Evolutionary conservation across 2,329 filamentous ascomycete genomes (phyloP), one percentile per base, ranked within the genome.

Genomic region (Talaromyces sp.): DNA sequence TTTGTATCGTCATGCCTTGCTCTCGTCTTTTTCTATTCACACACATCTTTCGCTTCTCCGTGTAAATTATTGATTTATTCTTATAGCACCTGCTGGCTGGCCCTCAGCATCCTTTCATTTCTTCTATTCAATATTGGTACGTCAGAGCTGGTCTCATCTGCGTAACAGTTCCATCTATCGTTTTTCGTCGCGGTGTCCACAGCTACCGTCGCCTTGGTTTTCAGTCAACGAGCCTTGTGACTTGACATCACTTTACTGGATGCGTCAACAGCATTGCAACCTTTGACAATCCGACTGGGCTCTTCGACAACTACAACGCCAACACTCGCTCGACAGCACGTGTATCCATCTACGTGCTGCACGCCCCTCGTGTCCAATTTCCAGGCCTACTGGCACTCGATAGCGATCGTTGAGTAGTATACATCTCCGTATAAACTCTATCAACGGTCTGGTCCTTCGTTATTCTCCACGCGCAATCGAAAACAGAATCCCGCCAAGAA

Each of bases 401-500:
- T 31, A n/a, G 35, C 54, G 28, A 40, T 57, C 6, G 37, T 56
- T 56, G 33, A 56, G 54, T 28, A 57, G 42, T 31, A 42, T 16
- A 52, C 48, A 9, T 50, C 54, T n/a, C 33, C 23, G 14, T 56
- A 56, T 28, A 23, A 31, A 28, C 54, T 42, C 54, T 21, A 16
- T 37, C 21, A 40, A 25, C 37, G 14, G 21, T 42, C 54, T 42
- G 35, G 35, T 42, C 21, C 54, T 18, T 60, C 33, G 46, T 40
- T 37, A 18, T 39, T 48, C 44, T 54, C 23, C 21, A 52, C 23
- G 58, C 25, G 25, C 59, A 21, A 46, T 55, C 31, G 57, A 63
- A 63, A 63, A 63, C 61, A 63, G 57, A 31, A 25, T 18, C 44
- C 11, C 14, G 21, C 25, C 55, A 50, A 57, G 48, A 58, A 54